Evolutionary conservation across 2,329 filamentous ascomycete genomes (phyloP).

Genomic region (Diaporthe longicolla): DNA sequence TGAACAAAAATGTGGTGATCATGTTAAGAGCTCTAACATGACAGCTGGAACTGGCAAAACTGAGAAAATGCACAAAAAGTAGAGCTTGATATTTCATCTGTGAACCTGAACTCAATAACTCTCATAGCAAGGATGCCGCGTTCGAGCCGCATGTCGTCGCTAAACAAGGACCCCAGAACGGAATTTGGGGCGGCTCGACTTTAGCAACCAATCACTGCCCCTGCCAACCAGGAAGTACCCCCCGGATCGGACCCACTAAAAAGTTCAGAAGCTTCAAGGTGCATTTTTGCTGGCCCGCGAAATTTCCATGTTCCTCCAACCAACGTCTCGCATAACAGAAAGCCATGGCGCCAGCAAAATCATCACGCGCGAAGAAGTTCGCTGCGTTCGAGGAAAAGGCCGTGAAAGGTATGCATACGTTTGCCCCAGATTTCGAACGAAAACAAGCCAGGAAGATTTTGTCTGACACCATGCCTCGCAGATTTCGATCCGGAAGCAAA

Average conservation of each 20-base stretch:
- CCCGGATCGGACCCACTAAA: constrained; percentile 40
- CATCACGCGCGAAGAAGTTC: constrained; percentile 70
- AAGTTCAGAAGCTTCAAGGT: constrained; percentile 42
- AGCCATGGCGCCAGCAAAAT: constrained; percentile 65
- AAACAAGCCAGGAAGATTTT: constrained; percentile 15
- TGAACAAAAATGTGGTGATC: not conserved
- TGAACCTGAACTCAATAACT: not conserved
- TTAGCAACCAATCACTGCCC: constrained; percentile 23
- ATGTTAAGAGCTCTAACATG: not conserved
- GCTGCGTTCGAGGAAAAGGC: constrained; percentile 74
- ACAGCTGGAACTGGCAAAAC: not conserved
- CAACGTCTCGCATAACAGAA: constrained; percentile 25
- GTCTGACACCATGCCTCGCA: constrained; percentile 51
- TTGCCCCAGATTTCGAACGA: no score
- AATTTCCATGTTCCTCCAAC: constrained; percentile 42
- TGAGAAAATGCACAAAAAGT: not conserved
- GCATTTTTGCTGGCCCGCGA: constrained; percentile 40
- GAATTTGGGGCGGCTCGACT: not conserved
- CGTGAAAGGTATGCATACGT: constrained; percentile 67
- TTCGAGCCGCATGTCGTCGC: constrained; percentile 2
- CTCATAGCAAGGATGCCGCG: not conserved
- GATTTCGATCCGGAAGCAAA: constrained; percentile 87
- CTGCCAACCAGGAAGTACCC: not conserved
- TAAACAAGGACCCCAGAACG: not conserved
- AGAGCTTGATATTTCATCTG: no score